A percentile compares a stretch with the other conserved stretches of the same genome.
These are phyloP conservation scores for Dipodascopsis uninucleata DNA, from an alignment of 805 yeast species.

Conservation along the genomic window DNA sequence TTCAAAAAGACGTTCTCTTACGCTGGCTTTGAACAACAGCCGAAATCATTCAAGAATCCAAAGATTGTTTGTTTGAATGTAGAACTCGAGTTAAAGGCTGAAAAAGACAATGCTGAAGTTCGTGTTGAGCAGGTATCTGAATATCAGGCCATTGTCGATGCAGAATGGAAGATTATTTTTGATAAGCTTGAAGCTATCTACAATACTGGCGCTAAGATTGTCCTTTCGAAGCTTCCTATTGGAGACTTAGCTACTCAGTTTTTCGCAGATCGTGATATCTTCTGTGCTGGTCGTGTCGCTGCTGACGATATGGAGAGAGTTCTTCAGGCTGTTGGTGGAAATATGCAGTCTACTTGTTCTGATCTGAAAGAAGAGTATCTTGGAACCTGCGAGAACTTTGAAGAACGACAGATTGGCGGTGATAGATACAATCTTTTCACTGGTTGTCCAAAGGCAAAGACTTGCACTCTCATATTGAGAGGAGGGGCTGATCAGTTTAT, in stretches of 20 bases:
- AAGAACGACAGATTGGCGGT: slow-evolving; percentile 93
- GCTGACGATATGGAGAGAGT: slow-evolving; percentile 89
- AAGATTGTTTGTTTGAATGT: slow-evolving; percentile 81
- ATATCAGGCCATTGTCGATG: slow-evolving; percentile 94
- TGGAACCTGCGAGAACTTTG: slow-evolving; percentile 81
- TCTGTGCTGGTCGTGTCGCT: slow-evolving; percentile 95
- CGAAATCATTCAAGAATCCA: slow-evolving; percentile 76
- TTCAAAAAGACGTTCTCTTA: slow-evolving; percentile 95
- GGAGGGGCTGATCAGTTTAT: slow-evolving; percentile 99
- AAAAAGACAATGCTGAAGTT: slow-evolving; percentile 97
- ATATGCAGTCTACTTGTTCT: slow-evolving; percentile 63
- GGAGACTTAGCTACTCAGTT: slow-evolving; percentile 99
- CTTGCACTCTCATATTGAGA: slow-evolving; percentile 88
- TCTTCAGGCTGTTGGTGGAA: slow-evolving; percentile 89
- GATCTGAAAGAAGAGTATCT: slow-evolving; percentile 67
- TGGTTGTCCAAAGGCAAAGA: slow-evolving; percentile 88
- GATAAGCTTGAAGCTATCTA: slow-evolving; percentile 80
- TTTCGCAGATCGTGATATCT: slow-evolving; percentile 92
- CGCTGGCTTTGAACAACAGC: slow-evolving; percentile 99
- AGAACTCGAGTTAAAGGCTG: slow-evolving; percentile 95
- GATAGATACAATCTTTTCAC: slow-evolving; percentile 90
- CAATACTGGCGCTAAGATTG: slow-evolving; percentile 85
- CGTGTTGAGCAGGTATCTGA: slow-evolving; percentile 90
- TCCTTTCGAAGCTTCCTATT: slow-evolving; percentile 89
- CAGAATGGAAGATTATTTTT: slow-evolving; percentile 96